Percentiles rank a stretch among this genome's conserved stretches.
Conservation (phyloP, 176 grass and related monocot species). For the Typha latifolia region DNA sequence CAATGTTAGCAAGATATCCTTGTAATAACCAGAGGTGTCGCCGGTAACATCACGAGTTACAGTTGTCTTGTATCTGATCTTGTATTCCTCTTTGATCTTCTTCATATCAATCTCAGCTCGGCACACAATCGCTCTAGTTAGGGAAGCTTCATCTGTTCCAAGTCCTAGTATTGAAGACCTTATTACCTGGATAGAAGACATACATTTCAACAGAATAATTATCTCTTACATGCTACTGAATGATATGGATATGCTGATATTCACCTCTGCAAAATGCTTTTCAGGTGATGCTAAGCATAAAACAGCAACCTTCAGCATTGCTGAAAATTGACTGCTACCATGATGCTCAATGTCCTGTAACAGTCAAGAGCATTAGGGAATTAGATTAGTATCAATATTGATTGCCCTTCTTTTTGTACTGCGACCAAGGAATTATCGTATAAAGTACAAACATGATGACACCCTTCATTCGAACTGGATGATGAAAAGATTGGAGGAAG, state of each 20-base stretch:
- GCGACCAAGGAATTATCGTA: no score
- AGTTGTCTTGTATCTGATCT: slow-evolving; percentile 41
- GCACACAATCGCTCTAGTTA: slow-evolving; percentile 53
- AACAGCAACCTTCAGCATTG: slow-evolving; percentile 49
- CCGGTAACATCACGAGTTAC: slow-evolving; percentile 43
- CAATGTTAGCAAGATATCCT: slow-evolving; percentile 51
- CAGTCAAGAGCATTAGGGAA: neutral
- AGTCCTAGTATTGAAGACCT: slow-evolving; percentile 56
- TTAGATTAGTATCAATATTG: no score
- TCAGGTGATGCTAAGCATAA: slow-evolving; percentile 75
- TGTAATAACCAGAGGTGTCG: slow-evolving; percentile 67
- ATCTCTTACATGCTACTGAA: neutral
- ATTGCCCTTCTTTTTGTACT: no score
- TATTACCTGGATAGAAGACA: slow-evolving; percentile 39
- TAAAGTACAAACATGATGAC: no score
- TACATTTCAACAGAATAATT: neutral
- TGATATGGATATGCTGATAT: neutral
- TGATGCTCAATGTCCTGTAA: slow-evolving; percentile 45
- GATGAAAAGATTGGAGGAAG: no score
- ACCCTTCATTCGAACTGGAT: no score
- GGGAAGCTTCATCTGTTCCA: slow-evolving; percentile 61
- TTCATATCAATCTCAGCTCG: slow-evolving; percentile 74
- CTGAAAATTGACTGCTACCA: slow-evolving; percentile 36
- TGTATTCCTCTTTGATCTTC: slow-evolving; percentile 75
- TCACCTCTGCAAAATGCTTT: slow-evolving; percentile 81